Evolutionary conservation across 129 eudicot species (phyloP).

Genomic region (Mikania micrantha): DNA sequence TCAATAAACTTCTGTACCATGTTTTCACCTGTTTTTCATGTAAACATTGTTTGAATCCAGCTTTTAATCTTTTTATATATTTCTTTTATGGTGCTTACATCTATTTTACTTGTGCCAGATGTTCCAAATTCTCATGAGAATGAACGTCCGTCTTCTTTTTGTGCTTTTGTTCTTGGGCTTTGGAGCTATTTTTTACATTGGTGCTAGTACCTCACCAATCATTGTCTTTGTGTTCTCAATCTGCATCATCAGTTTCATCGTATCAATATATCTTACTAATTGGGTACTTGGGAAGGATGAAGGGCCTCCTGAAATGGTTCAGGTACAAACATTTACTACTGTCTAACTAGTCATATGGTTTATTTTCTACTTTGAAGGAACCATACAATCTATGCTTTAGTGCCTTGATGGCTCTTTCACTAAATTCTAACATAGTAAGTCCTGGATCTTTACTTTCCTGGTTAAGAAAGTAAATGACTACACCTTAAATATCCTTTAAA

Average conservation of each 20-base stretch:
- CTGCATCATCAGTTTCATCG: constrained; percentile 74
- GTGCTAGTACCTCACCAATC: constrained; percentile 82
- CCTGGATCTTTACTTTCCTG: neutral
- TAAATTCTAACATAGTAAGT: neutral
- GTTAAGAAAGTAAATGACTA: neutral
- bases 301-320: constrained; percentile 95
- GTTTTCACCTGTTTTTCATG: neutral
- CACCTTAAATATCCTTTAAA: neutral
- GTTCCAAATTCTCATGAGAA: constrained; percentile 68
- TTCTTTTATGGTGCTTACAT: neutral
- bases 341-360: neutral
- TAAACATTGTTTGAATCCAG: neutral
- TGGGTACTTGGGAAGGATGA: constrained; percentile 97
- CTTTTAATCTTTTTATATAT: neutral
- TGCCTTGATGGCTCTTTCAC: constrained; percentile 5
- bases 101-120: constrained; percentile 43
- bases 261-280: constrained; percentile 69
- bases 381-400: neutral
- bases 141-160: constrained; percentile 71
- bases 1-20: constrained; percentile 1
- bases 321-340: constrained; percentile 37
- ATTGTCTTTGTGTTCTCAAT: constrained; percentile 83
- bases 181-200: constrained; percentile 79
- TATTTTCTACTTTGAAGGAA: neutral
- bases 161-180: constrained; percentile 59